phyloP scores from a whole-genome alignment of 148 eudicot genomes.

The Arctostaphylos glauca region DNA sequence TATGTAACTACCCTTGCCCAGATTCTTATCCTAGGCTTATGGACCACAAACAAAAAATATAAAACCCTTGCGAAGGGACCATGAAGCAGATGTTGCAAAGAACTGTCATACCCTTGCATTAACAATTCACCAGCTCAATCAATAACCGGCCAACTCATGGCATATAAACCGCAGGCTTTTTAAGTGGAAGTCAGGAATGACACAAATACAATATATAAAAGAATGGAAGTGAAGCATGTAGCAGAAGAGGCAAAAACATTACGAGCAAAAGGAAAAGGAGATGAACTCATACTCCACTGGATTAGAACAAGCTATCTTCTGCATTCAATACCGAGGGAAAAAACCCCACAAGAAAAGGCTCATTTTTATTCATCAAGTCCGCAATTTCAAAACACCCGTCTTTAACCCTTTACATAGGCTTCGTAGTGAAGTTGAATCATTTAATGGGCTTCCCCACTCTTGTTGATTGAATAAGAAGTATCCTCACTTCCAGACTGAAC shows the following conservation, averaged over 20 bases:
- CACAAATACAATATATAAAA: not conserved
- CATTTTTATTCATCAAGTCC: not conserved
- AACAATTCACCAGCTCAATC: not conserved
- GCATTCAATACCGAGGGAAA: not conserved
- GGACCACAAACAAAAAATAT: not conserved
- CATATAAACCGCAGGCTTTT: not conserved
- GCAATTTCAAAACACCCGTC: not conserved
- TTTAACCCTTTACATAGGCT: not conserved
- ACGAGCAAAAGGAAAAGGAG: not conserved
- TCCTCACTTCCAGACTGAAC: not conserved
- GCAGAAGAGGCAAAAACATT: not conserved
- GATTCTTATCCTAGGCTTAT: not conserved
- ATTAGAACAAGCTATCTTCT: not conserved
- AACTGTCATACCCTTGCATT: not conserved
- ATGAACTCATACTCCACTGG: not conserved
- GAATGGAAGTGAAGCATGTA: not conserved
- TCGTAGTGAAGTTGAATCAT: not conserved
- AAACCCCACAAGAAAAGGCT: not conserved
- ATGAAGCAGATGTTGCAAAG: conserved; percentile 9
- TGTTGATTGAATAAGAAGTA: not conserved
- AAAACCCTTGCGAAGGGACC: not conserved
- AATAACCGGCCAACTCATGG: not conserved
- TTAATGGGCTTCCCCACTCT: not conserved
- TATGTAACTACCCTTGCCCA: not conserved
- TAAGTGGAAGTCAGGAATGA: not conserved